Percentiles rank a stretch among this genome's conserved stretches.
Evolutionary conservation across 768 basidiomycete genomes (phyloP).

Genomic region (Russula earlei): DNA sequence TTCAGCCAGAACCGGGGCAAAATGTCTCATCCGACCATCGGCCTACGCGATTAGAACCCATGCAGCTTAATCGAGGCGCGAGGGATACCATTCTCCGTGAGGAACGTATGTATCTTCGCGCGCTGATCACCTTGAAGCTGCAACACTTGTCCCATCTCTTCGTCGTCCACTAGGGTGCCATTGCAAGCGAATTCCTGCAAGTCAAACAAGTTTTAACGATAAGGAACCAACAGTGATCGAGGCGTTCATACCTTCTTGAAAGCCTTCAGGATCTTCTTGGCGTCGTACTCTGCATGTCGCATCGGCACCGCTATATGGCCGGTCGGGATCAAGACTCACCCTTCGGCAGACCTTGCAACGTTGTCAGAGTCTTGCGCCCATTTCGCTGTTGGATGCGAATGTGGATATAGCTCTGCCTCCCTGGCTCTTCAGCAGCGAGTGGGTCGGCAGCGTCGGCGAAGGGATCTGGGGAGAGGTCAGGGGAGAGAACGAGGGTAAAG

Average conservation of each 20-base stretch:
- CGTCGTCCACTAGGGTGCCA: conserved; percentile 91
- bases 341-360: conserved; percentile 89
- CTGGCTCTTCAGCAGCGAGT: conserved; percentile 67
- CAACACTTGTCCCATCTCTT: conserved; percentile 93
- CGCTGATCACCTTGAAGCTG: conserved; percentile 99
- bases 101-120: conserved; percentile 80
- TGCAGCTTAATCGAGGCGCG: conserved; percentile 77
- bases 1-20: conserved; percentile 7
- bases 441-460: conserved; percentile 91
- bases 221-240: background rate
- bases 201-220: conserved; percentile 13
- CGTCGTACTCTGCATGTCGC: conserved; percentile 68
- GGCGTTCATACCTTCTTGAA: conserved; percentile 79
- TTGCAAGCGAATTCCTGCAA: conserved; percentile 94
- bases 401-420: conserved; percentile 79
- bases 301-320: conserved; percentile 13
- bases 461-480: conserved; percentile 54
- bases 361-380: conserved; percentile 97
- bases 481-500: conserved; percentile 18
- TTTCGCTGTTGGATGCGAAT: conserved; percentile 99
- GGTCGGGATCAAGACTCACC: conserved; percentile 33
- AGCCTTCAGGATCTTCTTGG: conserved; percentile 95
- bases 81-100: conserved; percentile 72
- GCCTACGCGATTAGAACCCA: conserved; percentile 52
- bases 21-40: background rate